Evolutionary conservation across 2,329 filamentous ascomycete species (phyloP).

Genomic region (Daldinia sp.): DNA sequence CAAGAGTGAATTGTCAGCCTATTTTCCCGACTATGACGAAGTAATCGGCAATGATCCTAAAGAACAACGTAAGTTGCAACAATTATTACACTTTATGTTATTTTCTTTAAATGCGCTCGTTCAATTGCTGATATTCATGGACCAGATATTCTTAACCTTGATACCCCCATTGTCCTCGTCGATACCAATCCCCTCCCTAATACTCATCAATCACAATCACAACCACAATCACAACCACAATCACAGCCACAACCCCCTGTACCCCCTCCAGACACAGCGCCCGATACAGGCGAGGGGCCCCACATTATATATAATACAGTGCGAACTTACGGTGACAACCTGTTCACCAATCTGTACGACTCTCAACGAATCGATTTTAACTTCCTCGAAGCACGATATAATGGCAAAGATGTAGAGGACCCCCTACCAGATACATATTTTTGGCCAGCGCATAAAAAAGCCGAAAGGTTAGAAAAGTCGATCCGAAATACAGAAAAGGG

Average conservation of each 20-base stretch:
- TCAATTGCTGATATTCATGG: slow-evolving; percentile 24
- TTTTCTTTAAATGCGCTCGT: slow-evolving; percentile 5
- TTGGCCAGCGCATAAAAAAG: slow-evolving; percentile 67
- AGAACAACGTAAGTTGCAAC: slow-evolving; percentile 74
- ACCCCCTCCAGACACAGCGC: slow-evolving; percentile 43
- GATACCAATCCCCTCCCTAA: slow-evolving; percentile 61
- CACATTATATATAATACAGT: slow-evolving; percentile 52
- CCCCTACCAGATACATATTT: slow-evolving; percentile 69
- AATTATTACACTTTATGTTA: background rate
- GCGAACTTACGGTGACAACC: slow-evolving; percentile 66
- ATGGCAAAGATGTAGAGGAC: slow-evolving; percentile 61
- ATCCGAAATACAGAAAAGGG: slow-evolving; percentile 74
- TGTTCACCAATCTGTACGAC: slow-evolving; percentile 69
- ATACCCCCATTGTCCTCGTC: slow-evolving; percentile 78
- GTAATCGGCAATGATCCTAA: slow-evolving; percentile 87
- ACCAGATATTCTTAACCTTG: slow-evolving; percentile 77
- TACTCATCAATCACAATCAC: slow-evolving; percentile 54
- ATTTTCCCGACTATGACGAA: slow-evolving; percentile 95
- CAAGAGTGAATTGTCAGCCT: slow-evolving; percentile 91
- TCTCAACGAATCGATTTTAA: slow-evolving; percentile 68
- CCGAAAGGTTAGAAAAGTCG: slow-evolving; percentile 70
- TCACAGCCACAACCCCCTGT: slow-evolving; percentile 45
- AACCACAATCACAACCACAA: no score
- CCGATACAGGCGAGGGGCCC: slow-evolving; percentile 49
- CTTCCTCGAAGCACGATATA: slow-evolving; percentile 63